Evolutionary conservation across 2,329 filamentous ascomycete species (phyloP).

Genomic region (Septoria linicola): DNA sequence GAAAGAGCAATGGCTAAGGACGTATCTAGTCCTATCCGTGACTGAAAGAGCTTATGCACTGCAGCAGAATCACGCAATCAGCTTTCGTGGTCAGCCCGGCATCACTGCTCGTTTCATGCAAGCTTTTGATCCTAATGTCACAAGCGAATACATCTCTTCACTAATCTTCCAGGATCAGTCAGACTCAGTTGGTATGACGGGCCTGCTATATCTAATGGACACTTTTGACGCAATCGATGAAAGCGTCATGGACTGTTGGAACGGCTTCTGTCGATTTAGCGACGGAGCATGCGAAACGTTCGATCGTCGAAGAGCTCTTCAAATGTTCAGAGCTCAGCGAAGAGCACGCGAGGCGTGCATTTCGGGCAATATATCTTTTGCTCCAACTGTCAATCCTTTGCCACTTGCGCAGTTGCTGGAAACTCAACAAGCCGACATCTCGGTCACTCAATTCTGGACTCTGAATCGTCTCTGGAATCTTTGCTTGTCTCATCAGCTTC

Average conservation of each 20-base stretch:
- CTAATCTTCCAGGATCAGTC: conserved; percentile 47
- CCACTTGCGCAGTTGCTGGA: conserved; percentile 33
- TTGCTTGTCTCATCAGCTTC: conserved; percentile 43
- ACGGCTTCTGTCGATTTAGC: conserved; percentile 39
- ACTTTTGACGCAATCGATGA: conserved; percentile 47
- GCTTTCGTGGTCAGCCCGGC: conserved; percentile 44
- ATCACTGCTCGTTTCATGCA: conserved; percentile 44
- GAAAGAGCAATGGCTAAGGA: conserved; percentile 43
- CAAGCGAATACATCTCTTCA: conserved; percentile 35
- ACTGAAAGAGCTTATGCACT: conserved; percentile 44
- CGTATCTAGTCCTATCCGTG: conserved; percentile 39
- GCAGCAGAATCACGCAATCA: conserved; percentile 45
- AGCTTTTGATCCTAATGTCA: conserved; percentile 41
- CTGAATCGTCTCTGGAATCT: conserved; percentile 46
- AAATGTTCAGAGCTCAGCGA: conserved; percentile 36
- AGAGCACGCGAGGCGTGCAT: conserved; percentile 34
- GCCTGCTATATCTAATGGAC: conserved; percentile 46
- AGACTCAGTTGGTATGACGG: conserved; percentile 44
- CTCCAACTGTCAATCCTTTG: conserved; percentile 35
- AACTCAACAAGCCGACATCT: conserved; percentile 46
- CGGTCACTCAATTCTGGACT: conserved; percentile 47
- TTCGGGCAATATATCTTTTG: conserved; percentile 42
- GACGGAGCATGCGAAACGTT: conserved; percentile 37
- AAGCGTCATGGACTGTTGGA: conserved; percentile 47
- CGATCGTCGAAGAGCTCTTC: conserved; percentile 36